phyloP scores from a whole-genome alignment of 2,329 filamentous ascomycete genomes.

The Claviceps cyperi region DNA sequence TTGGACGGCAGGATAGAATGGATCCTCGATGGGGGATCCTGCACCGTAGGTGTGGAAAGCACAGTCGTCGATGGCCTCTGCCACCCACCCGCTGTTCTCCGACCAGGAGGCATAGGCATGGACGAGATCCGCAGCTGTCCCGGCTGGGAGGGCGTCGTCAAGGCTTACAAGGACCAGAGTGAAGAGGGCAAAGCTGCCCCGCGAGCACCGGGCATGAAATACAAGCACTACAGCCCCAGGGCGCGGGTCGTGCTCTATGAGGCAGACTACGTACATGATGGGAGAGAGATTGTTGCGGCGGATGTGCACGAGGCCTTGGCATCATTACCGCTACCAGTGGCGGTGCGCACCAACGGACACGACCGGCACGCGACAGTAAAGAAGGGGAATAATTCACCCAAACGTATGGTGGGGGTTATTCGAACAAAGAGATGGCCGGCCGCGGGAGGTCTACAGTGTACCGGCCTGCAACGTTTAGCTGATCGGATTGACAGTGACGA shows the following conservation, averaged over 20 bases:
- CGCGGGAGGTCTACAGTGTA: slow-evolving; percentile 25
- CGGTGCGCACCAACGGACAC: slow-evolving; percentile 4
- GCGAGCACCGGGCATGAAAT: slow-evolving; percentile 94
- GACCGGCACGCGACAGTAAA: background rate
- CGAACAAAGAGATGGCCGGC: slow-evolving; percentile 39
- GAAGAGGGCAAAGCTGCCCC: slow-evolving; percentile 52
- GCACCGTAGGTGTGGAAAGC: slow-evolving; percentile 83
- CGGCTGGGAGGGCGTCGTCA: slow-evolving; percentile 68
- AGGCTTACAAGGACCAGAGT: slow-evolving; percentile 65
- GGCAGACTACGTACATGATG: slow-evolving; percentile 23
- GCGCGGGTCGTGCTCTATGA: slow-evolving; percentile 79
- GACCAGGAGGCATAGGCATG: slow-evolving; percentile 77
- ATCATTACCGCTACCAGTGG: background rate
- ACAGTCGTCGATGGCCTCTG: slow-evolving; percentile 89
- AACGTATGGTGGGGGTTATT: slow-evolving; percentile 33
- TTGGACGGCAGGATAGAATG: slow-evolving; percentile 67
- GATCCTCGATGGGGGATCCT: slow-evolving; percentile 79
- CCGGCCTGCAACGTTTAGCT: slow-evolving; percentile 12
- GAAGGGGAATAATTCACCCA: slow-evolving; percentile 12
- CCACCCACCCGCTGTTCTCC: slow-evolving; percentile 63
- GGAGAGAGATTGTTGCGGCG: slow-evolving; percentile 20
- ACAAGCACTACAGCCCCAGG: slow-evolving; percentile 90
- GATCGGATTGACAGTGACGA: slow-evolving; percentile 6
- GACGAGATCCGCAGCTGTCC: slow-evolving; percentile 58
- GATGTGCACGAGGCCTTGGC: slow-evolving; percentile 18